These are phyloP conservation scores for Pyricularia pennisetigena DNA, from an alignment of 2,329 filamentous ascomycete genomes.

Conservation along the genomic window DNA sequence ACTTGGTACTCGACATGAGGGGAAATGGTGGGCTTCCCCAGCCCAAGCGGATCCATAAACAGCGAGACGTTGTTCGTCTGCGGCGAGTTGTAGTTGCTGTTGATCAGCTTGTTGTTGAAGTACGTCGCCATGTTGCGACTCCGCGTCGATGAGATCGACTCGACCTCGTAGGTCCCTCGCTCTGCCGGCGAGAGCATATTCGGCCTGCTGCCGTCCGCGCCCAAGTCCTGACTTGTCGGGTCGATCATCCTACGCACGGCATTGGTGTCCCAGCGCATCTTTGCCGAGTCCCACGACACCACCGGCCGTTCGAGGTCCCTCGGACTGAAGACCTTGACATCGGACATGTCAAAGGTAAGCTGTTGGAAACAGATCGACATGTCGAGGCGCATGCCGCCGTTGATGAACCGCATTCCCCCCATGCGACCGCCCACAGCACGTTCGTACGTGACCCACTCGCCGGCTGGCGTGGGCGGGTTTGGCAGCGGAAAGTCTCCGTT, in stretches of 20 bases:
- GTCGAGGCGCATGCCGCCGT: conserved; percentile 9
- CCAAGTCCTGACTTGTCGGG: background rate
- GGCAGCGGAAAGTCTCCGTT: conserved; percentile 5
- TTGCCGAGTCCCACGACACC: conserved; percentile 8
- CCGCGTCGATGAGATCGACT: conserved; percentile 2
- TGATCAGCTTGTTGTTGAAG: conserved; percentile 11
- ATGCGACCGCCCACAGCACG: conserved; percentile 1
- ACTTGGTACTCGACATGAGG: conserved; percentile 13
- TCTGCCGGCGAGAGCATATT: conserved; percentile 4
- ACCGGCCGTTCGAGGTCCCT: conserved; percentile 10
- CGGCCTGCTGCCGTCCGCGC: background rate
- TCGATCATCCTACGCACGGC: conserved; percentile 11
- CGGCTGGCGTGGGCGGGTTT: background rate
- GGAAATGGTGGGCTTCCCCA: conserved; percentile 9
- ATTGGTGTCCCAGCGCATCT: conserved; percentile 8
- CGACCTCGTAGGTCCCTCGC: conserved; percentile 10
- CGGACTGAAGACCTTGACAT: conserved; percentile 11
- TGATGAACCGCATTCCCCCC: background rate
- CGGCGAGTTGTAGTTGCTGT: conserved; percentile 42
- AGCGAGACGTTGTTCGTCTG: conserved; percentile 43
- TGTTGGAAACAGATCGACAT: conserved; percentile 12
- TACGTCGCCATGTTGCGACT: conserved; percentile 9
- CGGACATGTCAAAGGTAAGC: conserved; percentile 9
- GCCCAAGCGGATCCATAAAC: conserved; percentile 25
- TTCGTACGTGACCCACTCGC: conserved; percentile 6